A percentile compares a stretch with the other conserved stretches of the same genome.
These are phyloP conservation scores for Lactuca saligna DNA, from an alignment of 129 eudicot species.

Conservation along the genomic window DNA sequence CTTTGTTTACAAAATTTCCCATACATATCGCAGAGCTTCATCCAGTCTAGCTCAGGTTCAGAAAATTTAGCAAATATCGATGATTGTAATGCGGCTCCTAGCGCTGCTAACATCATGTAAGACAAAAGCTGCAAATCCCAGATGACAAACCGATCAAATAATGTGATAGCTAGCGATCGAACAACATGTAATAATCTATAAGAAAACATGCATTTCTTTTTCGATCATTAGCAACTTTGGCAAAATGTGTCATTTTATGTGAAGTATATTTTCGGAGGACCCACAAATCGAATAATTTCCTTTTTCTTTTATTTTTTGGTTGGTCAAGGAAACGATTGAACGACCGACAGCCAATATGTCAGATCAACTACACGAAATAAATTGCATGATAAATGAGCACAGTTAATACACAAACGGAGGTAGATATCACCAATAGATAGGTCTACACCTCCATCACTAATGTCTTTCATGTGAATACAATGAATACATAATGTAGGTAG, in stretches of 20 bases:
- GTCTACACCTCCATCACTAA: conserved; percentile 1
- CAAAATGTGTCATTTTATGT: not conserved
- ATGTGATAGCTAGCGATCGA: not conserved
- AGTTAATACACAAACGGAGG: conserved; percentile 18
- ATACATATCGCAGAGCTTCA: conserved; percentile 53
- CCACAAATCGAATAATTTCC: not conserved
- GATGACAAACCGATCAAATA: not conserved
- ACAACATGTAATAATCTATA: not conserved
- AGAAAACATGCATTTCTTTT: not conserved
- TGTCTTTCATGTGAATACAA: conserved; percentile 21
- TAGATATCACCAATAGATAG: conserved; percentile 18
- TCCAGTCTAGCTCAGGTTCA: conserved; percentile 58
- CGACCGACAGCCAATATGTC: conserved; percentile 7
- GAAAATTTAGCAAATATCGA: conserved; percentile 44
- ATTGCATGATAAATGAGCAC: conserved; percentile 18
- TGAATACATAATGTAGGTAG: conserved; percentile 19
- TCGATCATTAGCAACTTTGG: not conserved
- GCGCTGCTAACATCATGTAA: conserved; percentile 49
- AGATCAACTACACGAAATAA: conserved; percentile 11
- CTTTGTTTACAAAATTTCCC: conserved; percentile 59
- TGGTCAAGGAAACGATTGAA: not conserved
- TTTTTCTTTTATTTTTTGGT: too few relatives aligned
- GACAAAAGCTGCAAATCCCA: conserved; percentile 45
- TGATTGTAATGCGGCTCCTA: conserved; percentile 52
- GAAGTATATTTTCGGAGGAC: not conserved